These are phyloP conservation scores for Colletotrichum sp. DNA, from an alignment of 2,329 filamentous ascomycete genomes.

Conservation along the genomic window DNA sequence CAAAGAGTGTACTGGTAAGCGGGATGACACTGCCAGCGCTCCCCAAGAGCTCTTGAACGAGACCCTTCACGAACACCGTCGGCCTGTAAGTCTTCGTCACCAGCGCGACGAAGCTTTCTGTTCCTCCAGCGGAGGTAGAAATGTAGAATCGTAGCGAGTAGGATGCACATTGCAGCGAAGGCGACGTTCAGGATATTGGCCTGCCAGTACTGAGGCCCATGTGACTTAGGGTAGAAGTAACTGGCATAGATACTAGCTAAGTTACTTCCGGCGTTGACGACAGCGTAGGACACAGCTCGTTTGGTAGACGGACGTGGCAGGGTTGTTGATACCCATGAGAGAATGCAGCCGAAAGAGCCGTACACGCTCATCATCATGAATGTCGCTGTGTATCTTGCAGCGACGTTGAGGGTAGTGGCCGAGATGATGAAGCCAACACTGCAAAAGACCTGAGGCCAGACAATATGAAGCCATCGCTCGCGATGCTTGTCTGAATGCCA, in stretches of 20 bases:
- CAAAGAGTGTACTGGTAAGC: not conserved
- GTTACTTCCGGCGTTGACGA: slow-evolving; percentile 61
- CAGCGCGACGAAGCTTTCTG: not conserved
- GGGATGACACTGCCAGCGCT: not conserved
- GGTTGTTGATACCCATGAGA: slow-evolving; percentile 79
- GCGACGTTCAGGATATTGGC: not conserved
- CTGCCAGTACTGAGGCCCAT: slow-evolving; percentile 65
- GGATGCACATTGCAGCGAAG: not conserved
- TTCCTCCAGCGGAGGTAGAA: not conserved
- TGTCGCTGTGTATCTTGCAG: slow-evolving; percentile 13
- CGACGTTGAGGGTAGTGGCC: not conserved
- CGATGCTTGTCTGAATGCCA: slow-evolving; percentile 50
- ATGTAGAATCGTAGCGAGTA: not conserved
- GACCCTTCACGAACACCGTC: not conserved
- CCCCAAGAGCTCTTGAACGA: not conserved
- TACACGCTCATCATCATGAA: not conserved
- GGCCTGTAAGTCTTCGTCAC: not conserved
- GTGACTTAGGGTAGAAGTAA: slow-evolving; percentile 60
- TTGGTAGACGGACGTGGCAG: slow-evolving; percentile 77
- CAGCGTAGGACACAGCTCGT: slow-evolving; percentile 63
- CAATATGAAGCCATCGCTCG: slow-evolving; percentile 52
- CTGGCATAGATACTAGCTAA: slow-evolving; percentile 60
- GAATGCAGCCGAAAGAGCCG: slow-evolving; percentile 15
- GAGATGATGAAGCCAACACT: slow-evolving; percentile 25
- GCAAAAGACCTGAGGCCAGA: slow-evolving; percentile 42